A percentile compares a stretch with the other conserved stretches of the same genome.
phyloP scores from a whole-genome alignment of 1,139 yeast genomes.

The Geotrichum klebahnii region DNA sequence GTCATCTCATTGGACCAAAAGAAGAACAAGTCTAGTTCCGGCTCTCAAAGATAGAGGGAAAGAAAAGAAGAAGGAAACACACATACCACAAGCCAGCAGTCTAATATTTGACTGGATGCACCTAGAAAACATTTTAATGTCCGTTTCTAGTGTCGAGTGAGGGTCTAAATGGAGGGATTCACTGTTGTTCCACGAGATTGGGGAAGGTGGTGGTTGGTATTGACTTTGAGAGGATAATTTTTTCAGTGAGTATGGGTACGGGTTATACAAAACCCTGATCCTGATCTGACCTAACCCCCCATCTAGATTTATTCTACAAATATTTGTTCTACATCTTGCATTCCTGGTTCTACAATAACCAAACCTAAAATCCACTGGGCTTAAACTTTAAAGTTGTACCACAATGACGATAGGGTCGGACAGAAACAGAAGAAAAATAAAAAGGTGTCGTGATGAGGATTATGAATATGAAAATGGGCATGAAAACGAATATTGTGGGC shows the following conservation, averaged over 20 bases:
- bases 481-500: too few species aligned
- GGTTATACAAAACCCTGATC: neutral
- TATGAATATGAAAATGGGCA: too few species aligned
- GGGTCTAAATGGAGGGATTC: neutral
- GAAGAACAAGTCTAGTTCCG: too few species aligned
- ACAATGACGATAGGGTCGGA: too few species aligned
- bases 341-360: too few species aligned
- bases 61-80: neutral
- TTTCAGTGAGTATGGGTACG: neutral
- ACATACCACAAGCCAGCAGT: constrained; percentile 12
- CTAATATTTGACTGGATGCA: constrained; percentile 8
- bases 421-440: too few species aligned
- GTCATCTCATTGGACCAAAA: neutral
- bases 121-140: constrained; percentile 8
- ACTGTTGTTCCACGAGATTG: neutral
- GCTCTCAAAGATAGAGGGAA: neutral
- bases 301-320: constrained; percentile 1
- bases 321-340: too few species aligned
- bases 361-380: too few species aligned
- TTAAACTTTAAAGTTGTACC: too few species aligned
- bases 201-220: neutral
- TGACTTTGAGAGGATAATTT: too few species aligned
- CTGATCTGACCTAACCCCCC: neutral
- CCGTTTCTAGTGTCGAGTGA: neutral
- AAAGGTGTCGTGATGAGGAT: too few species aligned